phyloP scores from a whole-genome alignment of 2,329 filamentous ascomycete species.

The Epicoccum sorghinum region DNA sequence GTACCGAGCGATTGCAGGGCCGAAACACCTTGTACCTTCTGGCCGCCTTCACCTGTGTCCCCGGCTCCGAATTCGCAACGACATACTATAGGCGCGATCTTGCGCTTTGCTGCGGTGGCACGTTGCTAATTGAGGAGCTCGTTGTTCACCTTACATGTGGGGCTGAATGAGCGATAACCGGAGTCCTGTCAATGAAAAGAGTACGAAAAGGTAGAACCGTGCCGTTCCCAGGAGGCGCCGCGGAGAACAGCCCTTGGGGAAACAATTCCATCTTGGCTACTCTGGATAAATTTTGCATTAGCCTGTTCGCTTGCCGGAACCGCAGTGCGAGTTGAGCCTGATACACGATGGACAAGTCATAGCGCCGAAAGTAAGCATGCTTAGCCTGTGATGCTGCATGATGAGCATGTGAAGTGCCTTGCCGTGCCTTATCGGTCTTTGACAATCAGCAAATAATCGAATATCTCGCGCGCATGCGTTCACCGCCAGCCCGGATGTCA shows the following conservation, averaged over 20 bases:
- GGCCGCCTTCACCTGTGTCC: constrained; percentile 25
- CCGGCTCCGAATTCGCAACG: constrained; percentile 17
- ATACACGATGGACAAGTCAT: constrained; percentile 8
- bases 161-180: neutral
- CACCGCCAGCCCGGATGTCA: constrained; percentile 11
- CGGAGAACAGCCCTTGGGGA: neutral
- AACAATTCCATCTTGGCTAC: neutral
- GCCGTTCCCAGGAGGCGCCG: too few relatives aligned
- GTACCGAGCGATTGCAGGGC: constrained; percentile 23
- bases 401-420: neutral
- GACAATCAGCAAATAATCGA: constrained; percentile 31
- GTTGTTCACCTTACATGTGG: constrained; percentile 18
- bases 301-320: constrained; percentile 1
- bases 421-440: constrained; percentile 36
- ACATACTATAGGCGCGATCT: constrained; percentile 6
- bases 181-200: neutral
- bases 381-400: constrained; percentile 18
- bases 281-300: constrained; percentile 13
- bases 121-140: neutral
- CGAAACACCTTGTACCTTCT: constrained; percentile 29
- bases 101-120: constrained; percentile 13
- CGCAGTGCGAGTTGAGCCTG: neutral
- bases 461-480: constrained; percentile 27
- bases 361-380: constrained; percentile 29
- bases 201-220: too few relatives aligned